Conservation (phyloP, 164 flowering plant genomes). For the Vitis riparia region DNA sequence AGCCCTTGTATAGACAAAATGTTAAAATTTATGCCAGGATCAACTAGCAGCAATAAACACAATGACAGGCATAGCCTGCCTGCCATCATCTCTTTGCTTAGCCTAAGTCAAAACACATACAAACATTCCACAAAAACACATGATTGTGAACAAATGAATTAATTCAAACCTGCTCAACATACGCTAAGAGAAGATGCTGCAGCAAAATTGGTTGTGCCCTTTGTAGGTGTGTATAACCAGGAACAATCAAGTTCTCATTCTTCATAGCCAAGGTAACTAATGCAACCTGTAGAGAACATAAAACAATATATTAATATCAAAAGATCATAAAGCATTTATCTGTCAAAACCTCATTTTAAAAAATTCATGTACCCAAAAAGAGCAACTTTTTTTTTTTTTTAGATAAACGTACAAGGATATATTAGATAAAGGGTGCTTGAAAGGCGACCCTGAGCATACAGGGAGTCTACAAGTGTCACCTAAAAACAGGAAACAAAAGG, state of each 20-base stretch:
- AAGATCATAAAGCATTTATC: background rate
- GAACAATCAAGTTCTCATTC: slow-evolving; percentile 84
- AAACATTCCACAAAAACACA: background rate
- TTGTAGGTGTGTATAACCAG: slow-evolving; percentile 97
- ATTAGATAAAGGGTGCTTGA: too few relatives aligned
- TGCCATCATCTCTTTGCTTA: too few relatives aligned
- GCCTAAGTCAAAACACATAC: too few relatives aligned
- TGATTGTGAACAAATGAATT: background rate
- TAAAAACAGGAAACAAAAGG: too few relatives aligned
- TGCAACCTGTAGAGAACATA: slow-evolving; percentile 48
- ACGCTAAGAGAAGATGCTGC: slow-evolving; percentile 88
- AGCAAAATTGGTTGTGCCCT: slow-evolving; percentile 94
- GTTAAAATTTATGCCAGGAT: too few relatives aligned
- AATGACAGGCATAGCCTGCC: too few relatives aligned
- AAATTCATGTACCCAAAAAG: background rate
- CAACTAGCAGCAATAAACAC: too few relatives aligned
- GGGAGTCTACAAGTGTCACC: too few relatives aligned
- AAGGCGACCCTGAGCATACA: too few relatives aligned
- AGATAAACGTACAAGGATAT: too few relatives aligned
- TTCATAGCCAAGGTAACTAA: slow-evolving; percentile 66
- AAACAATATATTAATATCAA: background rate
- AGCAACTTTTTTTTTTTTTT: background rate
- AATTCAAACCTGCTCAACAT: slow-evolving; percentile 87
- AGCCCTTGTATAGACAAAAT: too few relatives aligned
- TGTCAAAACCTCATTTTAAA: background rate